Base-by-base conservation (phyloP, 768 basidiomycete genomes). In the Cantharellus anzutake region DNA sequence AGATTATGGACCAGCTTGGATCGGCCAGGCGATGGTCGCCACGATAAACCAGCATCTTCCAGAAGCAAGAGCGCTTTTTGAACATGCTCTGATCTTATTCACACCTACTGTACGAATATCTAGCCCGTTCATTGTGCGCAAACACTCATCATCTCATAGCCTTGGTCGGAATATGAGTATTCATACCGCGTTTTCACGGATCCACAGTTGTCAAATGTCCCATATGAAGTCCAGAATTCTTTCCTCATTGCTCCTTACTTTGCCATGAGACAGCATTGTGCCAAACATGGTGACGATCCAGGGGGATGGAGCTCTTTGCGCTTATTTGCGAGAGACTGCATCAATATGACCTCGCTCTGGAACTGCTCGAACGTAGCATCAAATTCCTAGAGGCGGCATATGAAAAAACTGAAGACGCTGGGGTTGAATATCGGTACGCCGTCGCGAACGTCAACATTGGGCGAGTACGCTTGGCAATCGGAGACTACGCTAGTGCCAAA, bases 1-100 rank as follows among this genome's bases (percentile, higher is more conserved):
- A 4, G 94, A 98, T 66, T 84, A 83, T 70, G 76, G 84, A 0
- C 66, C 82, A 29, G 83, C 91, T 4, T 99, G 96, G 96, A 75
- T 94, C 29, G 96, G 91, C 1, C 92, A 93, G 68, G 85, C 79
- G 2, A 69, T 89, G 35, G 75, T 88, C 50, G 86, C 86, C 51
- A 75, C 73, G 16, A 67, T 70, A 40, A 79, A 80, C 60, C 78
- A 77, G 2, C 78, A 87, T 58, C 68, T 76, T 39, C 64, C 67
- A 3, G 83, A 91, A 59, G 82, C 86, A 2, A 73, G 74, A 20
- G 75, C 81, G 3, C 68, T 96, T 60, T 76, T 91, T 40, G 80
- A 81, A 61, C 86, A 92, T 70, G 84, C 84, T 5, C 76, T 82
- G 20, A 73, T 76, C 41, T 68, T 91, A 63, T 71, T 76, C 11